Percentiles rank a stretch among this genome's conserved stretches.
Conservation (phyloP, 805 yeast species). For the Blastobotrys attinorum region DNA sequence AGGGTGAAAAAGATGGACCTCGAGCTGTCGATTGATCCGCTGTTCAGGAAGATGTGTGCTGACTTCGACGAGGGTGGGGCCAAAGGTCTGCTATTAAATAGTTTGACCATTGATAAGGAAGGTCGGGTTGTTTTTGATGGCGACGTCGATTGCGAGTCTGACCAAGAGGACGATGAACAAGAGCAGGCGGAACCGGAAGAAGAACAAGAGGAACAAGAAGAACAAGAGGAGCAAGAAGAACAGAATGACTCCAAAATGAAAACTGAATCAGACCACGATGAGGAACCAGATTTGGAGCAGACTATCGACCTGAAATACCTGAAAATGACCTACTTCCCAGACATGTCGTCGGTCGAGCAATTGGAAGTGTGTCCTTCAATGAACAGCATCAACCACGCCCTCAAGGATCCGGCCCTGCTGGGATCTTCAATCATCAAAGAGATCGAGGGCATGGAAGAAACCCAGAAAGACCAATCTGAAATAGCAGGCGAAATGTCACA, state of each 20-base stretch:
- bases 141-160: slow-evolving; percentile 35
- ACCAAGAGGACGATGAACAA: slow-evolving; percentile 18
- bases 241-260: too few relatives aligned
- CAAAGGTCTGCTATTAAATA: slow-evolving; percentile 38
- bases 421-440: slow-evolving; percentile 5
- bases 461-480: background rate
- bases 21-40: slow-evolving; percentile 34
- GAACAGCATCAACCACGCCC: slow-evolving; percentile 47
- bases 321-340: slow-evolving; percentile 19
- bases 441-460: slow-evolving; percentile 2
- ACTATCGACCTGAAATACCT: slow-evolving; percentile 22
- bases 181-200: slow-evolving; percentile 26
- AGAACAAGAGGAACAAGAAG: slow-evolving; percentile 9
- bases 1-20: slow-evolving; percentile 29
- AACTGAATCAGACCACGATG: slow-evolving; percentile 2
- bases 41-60: slow-evolving; percentile 36
- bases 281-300: slow-evolving; percentile 4
- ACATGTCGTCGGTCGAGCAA: slow-evolving; percentile 15
- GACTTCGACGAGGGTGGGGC: slow-evolving; percentile 40
- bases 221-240: too few relatives aligned
- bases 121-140: slow-evolving; percentile 66
- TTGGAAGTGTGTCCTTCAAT: slow-evolving; percentile 62
- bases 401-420: slow-evolving; percentile 29
- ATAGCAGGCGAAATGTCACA: background rate
- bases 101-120: slow-evolving; percentile 38